A percentile compares a stretch with the other conserved stretches of the same genome.
Conservation (phyloP, 805 yeast genomes). For the Suhomyces sp. region DNA sequence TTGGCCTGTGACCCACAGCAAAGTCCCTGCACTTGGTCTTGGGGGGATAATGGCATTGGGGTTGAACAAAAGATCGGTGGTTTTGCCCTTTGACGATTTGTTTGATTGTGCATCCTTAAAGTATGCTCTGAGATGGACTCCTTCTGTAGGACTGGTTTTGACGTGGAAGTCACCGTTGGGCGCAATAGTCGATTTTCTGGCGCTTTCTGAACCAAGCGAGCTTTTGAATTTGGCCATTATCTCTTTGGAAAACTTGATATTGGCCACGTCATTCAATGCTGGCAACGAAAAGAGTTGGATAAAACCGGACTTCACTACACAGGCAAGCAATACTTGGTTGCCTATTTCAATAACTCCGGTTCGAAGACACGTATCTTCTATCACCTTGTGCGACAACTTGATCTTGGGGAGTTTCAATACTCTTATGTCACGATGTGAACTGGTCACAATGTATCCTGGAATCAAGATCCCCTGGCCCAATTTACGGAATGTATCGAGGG, state of each 20-base stretch:
- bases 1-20: constrained; percentile 83
- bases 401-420: constrained; percentile 58
- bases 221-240: constrained; percentile 20
- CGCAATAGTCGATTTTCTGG: constrained; percentile 30
- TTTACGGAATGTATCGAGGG: constrained; percentile 51
- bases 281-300: constrained; percentile 56
- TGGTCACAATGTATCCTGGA: constrained; percentile 59
- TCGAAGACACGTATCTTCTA: constrained; percentile 46
- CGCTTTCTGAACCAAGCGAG: constrained; percentile 19
- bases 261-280: constrained; percentile 56
- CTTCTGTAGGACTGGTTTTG: constrained; percentile 52
- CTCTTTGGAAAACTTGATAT: constrained; percentile 37
- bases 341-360: constrained; percentile 55
- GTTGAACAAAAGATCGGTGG: constrained; percentile 62
- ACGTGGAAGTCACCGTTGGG: constrained; percentile 58
- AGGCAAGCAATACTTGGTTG: constrained; percentile 40
- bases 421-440: constrained; percentile 60
- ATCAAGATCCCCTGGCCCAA: constrained; percentile 58
- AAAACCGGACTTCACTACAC: constrained; percentile 45
- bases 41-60: constrained; percentile 65
- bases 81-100: constrained; percentile 16
- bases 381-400: constrained; percentile 61
- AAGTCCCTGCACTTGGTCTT: constrained; percentile 74
- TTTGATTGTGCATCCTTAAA: constrained; percentile 14
- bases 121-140: constrained; percentile 22